Evolutionary conservation across 805 yeast genomes (phyloP).

Genomic region (Saccharomyces mikatae): DNA sequence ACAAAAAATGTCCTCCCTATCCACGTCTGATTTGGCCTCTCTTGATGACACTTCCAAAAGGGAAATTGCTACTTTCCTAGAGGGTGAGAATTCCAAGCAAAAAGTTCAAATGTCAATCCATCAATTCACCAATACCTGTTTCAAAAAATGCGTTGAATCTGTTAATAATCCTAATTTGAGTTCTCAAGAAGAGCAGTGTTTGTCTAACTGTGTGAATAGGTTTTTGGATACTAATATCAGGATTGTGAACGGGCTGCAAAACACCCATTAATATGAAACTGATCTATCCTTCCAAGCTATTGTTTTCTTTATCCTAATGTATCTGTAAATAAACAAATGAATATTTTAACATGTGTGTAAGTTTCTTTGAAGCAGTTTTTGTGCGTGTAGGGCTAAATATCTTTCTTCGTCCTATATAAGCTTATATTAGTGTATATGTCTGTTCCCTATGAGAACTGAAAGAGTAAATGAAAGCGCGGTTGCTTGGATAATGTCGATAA

Average conservation of each 20-base stretch:
- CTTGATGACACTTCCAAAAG: constrained; percentile 64
- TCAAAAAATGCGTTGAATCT: constrained; percentile 66
- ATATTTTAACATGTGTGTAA: background rate
- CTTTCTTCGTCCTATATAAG: background rate
- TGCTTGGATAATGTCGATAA: background rate
- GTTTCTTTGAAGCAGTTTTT: background rate
- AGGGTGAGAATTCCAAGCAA: constrained; percentile 76
- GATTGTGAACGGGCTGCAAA: constrained; percentile 52
- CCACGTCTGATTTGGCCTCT: constrained; percentile 35
- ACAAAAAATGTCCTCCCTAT: constrained; percentile 29
- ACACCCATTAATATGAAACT: constrained; percentile 15
- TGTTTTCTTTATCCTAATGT: background rate
- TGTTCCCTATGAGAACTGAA: background rate
- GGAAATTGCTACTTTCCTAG: constrained; percentile 69
- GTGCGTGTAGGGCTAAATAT: background rate
- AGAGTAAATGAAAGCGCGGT: background rate
- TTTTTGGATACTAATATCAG: constrained; percentile 82
- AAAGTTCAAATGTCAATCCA: constrained; percentile 84
- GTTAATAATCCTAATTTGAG: constrained; percentile 43
- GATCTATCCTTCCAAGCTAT: background rate
- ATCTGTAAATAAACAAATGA: constrained; percentile 2
- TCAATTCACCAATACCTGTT: constrained; percentile 82
- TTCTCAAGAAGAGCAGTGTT: constrained; percentile 58
- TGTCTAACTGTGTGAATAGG: constrained; percentile 73
- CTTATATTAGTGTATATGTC: background rate